Evolutionary conservation across 768 basidiomycete genomes (phyloP).

Genomic region (Russula griseocarnosa): DNA sequence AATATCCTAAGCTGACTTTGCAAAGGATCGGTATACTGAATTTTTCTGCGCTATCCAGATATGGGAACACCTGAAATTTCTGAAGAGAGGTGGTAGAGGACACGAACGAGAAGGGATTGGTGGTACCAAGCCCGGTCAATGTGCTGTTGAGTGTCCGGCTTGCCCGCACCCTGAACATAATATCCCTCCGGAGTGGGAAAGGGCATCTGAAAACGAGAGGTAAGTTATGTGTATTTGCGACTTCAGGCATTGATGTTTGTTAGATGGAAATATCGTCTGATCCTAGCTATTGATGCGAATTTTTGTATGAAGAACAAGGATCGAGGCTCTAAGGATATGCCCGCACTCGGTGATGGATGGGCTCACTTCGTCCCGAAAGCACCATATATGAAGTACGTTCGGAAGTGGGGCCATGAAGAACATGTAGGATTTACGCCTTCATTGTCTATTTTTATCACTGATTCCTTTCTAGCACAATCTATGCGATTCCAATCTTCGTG

Average conservation of each 20-base stretch:
- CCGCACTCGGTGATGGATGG: neutral
- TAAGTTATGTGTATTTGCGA: neutral
- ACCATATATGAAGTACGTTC: neutral
- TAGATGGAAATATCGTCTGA: neutral
- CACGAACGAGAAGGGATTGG: neutral
- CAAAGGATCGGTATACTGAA: neutral
- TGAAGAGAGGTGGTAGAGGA: neutral
- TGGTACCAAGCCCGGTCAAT: neutral
- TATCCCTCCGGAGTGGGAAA: neutral
- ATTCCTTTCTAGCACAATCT: neutral
- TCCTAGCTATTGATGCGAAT: neutral
- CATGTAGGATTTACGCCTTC: neutral
- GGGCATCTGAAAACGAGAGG: neutral
- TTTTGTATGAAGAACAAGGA: neutral
- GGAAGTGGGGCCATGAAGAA: neutral
- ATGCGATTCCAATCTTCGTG: neutral
- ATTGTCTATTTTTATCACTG: neutral
- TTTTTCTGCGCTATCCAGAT: neutral
- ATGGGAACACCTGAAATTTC: neutral
- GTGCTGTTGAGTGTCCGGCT: neutral
- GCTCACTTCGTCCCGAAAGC: neutral
- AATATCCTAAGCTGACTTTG: neutral
- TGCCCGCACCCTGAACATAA: neutral
- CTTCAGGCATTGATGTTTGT: neutral
- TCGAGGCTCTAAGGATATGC: too few species aligned